Evolutionary conservation across 345 rosid species (phyloP).

Genomic region (Hibiscus tridactylites): DNA sequence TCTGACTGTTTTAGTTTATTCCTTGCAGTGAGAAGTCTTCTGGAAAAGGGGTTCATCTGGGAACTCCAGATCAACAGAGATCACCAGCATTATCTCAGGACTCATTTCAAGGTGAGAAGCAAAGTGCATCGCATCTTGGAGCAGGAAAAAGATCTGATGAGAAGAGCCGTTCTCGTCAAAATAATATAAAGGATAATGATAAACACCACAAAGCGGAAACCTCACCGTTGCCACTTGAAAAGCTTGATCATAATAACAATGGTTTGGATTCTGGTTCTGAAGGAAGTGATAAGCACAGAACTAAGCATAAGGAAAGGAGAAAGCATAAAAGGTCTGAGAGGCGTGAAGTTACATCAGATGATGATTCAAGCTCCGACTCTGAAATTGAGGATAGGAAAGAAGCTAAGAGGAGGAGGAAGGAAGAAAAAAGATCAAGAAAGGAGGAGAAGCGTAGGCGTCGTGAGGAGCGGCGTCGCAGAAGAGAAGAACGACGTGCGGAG

Average conservation of each 20-base stretch:
- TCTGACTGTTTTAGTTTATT: slow-evolving; percentile 17
- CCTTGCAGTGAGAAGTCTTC: slow-evolving; percentile 46
- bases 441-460: slow-evolving; percentile 79
- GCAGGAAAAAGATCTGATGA: slow-evolving; percentile 33
- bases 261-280: slow-evolving; percentile 43
- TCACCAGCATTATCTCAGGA: slow-evolving; percentile 31
- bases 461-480: slow-evolving; percentile 67
- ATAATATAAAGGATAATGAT: slow-evolving; percentile 28
- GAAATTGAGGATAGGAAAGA: slow-evolving; percentile 75
- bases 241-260: slow-evolving; percentile 30
- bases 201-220: slow-evolving; percentile 21
- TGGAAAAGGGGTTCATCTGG: slow-evolving; percentile 24
- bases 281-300: slow-evolving; percentile 34
- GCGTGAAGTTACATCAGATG: slow-evolving; percentile 52
- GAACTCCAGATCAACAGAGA: slow-evolving; percentile 29
- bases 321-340: slow-evolving; percentile 53
- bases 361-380: slow-evolving; percentile 49
- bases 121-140: background rate
- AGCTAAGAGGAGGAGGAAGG: slow-evolving; percentile 68
- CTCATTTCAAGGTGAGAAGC: slow-evolving; percentile 20
- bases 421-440: slow-evolving; percentile 71
- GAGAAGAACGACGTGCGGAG: slow-evolving; percentile 64
- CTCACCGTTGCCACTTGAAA: slow-evolving; percentile 24
- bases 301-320: slow-evolving; percentile 45
- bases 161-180: slow-evolving; percentile 19